A percentile compares a stretch with the other conserved stretches of the same genome.
phyloP scores from a whole-genome alignment of 2,329 filamentous ascomycete species.

The Pestalotiopsis sp. region DNA sequence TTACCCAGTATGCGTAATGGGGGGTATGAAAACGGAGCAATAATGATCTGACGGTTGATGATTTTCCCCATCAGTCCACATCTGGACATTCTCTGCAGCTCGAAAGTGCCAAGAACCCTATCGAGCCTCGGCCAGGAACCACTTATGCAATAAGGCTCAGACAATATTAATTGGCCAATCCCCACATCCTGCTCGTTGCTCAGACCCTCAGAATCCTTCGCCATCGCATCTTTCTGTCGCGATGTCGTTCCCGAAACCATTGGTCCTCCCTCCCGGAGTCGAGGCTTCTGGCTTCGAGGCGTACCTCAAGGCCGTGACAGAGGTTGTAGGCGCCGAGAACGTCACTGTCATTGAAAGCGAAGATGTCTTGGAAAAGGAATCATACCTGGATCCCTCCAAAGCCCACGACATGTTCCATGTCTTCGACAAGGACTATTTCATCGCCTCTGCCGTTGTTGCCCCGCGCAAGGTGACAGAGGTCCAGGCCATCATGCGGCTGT shows the following conservation, averaged over 20 bases:
- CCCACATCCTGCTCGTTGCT: not conserved
- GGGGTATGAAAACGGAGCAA: not conserved
- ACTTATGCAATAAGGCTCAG: not conserved
- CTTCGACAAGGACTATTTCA: slow-evolving; percentile 46
- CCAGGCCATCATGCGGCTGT: slow-evolving; percentile 34
- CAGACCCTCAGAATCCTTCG: not conserved
- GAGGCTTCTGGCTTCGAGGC: slow-evolving; percentile 2
- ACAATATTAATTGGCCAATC: not conserved
- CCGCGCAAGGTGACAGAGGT: slow-evolving; percentile 34
- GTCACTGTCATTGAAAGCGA: slow-evolving; percentile 5
- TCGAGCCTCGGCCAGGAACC: not conserved
- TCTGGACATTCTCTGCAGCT: not conserved
- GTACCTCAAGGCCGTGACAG: slow-evolving; percentile 4
- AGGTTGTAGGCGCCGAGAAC: slow-evolving; percentile 2
- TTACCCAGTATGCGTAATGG: not conserved
- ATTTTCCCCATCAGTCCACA: not conserved
- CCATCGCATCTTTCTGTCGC: not conserved
- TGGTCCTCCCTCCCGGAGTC: slow-evolving; percentile 1
- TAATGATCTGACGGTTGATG: not conserved
- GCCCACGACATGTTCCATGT: slow-evolving; percentile 45
- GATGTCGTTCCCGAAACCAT: not conserved
- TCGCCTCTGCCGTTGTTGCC: slow-evolving; percentile 45
- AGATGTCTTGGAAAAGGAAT: not conserved
- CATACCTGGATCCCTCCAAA: slow-evolving; percentile 8
- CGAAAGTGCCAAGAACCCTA: not conserved